Percentiles rank a stretch among this genome's conserved stretches.
Conservation (phyloP, 257 asterid species). For the Coffea canephora region DNA sequence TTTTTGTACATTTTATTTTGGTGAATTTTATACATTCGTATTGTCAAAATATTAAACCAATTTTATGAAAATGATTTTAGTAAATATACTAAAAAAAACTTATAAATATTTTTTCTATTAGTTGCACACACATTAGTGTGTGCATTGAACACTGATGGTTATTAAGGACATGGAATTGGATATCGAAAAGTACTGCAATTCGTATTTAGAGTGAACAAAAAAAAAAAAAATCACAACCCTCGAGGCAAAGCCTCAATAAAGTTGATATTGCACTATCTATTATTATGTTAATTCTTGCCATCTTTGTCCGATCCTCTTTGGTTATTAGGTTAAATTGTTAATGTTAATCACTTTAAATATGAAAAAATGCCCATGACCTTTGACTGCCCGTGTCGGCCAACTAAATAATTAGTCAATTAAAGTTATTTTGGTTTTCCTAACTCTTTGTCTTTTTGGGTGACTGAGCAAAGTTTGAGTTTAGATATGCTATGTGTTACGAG, state of each 20-base stretch:
- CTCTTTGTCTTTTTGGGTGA: neutral
- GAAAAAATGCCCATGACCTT: neutral
- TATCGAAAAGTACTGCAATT: no score
- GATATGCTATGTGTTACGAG: neutral
- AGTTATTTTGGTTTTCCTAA: neutral
- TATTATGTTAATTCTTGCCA: neutral
- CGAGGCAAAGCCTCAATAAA: neutral
- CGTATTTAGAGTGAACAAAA: no score
- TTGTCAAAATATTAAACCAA: no score
- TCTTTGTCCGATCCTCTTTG: neutral
- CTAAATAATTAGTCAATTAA: neutral
- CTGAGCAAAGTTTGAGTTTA: neutral
- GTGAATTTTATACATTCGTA: no score
- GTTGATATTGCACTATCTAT: neutral
- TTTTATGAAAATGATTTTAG: no score
- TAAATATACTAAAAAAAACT: no score
- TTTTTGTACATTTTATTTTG: no score
- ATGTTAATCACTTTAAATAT: neutral
- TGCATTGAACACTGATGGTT: no score
- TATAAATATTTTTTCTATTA: no score
- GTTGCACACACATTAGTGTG: no score
- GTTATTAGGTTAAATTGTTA: neutral
- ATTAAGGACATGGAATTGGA: no score
- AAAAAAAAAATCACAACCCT: no score
- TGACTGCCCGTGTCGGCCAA: conserved; percentile 13